Evolutionary conservation across 2,329 filamentous ascomycete genomes (phyloP).

Genomic region (Cercospora berteroae): DNA sequence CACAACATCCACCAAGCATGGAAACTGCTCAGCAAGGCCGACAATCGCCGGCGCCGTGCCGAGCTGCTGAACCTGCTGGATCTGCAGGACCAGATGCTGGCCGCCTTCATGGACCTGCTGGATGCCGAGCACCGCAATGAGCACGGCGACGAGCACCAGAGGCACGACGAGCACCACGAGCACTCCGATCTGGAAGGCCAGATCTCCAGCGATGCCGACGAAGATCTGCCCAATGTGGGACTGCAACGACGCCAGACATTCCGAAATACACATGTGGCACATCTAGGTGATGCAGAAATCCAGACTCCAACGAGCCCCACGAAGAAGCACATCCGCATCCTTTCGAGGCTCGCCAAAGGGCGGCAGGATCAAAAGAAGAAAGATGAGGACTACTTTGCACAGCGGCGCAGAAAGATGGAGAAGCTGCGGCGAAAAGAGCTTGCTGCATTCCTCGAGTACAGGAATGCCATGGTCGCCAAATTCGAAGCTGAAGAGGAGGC

Average conservation of each 20-base stretch:
- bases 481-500: constrained; percentile 35
- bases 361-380: constrained; percentile 18
- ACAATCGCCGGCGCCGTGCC: constrained; percentile 31
- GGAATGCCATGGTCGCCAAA: constrained; percentile 35
- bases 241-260: constrained; percentile 28
- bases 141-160: constrained; percentile 9
- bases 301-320: constrained; percentile 22
- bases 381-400: constrained; percentile 30
- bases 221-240: constrained; percentile 33
- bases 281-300: constrained; percentile 16
- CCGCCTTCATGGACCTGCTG: constrained; percentile 30
- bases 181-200: constrained; percentile 29
- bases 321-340: constrained; percentile 19
- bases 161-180: constrained; percentile 18
- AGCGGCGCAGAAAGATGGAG: constrained; percentile 34
- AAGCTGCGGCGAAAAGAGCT: constrained; percentile 34
- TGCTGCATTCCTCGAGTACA: constrained; percentile 33
- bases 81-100: constrained; percentile 30
- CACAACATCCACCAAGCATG: constrained; percentile 35
- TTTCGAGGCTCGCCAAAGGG: constrained; percentile 17
- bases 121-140: constrained; percentile 17
- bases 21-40: constrained; percentile 31
- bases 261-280: constrained; percentile 19
- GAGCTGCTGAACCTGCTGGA: constrained; percentile 35
- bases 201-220: constrained; percentile 37